Percentiles rank a stretch among this genome's conserved stretches.
Evolutionary conservation across 2,329 filamentous ascomycete species (phyloP).

Genomic region (Hypoxylon rubiginosum): DNA sequence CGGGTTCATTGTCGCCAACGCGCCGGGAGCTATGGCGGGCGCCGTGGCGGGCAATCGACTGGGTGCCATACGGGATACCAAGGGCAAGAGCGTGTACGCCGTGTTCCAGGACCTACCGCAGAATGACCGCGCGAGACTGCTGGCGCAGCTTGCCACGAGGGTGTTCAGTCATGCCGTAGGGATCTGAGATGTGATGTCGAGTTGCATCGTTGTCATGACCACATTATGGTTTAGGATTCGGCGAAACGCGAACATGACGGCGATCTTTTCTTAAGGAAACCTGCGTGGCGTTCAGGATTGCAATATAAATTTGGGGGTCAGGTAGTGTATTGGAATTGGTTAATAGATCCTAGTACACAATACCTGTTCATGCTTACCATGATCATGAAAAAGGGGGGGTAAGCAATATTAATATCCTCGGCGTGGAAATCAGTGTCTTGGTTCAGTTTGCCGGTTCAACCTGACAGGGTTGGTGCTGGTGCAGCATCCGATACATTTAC

Average conservation of each 20-base stretch:
- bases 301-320: background rate
- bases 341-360: conserved; percentile 3
- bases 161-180: conserved; percentile 86
- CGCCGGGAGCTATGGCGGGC: conserved; percentile 89
- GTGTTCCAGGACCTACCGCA: conserved; percentile 91
- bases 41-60: conserved; percentile 92
- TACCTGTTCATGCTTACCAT: background rate
- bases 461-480: background rate
- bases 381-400: background rate
- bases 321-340: conserved; percentile 6
- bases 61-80: conserved; percentile 89
- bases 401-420: background rate
- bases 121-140: conserved; percentile 81
- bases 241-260: background rate
- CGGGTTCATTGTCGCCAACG: conserved; percentile 95
- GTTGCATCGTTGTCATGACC: background rate
- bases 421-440: too few relatives aligned
- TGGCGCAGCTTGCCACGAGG: conserved; percentile 87
- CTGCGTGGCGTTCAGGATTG: conserved; percentile 30
- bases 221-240: background rate
- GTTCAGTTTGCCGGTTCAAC: too few relatives aligned
- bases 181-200: conserved; percentile 51
- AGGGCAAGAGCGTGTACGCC: conserved; percentile 93
- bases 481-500: background rate
- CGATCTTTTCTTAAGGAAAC: background rate